Conservation (phyloP, 2,329 filamentous ascomycete genomes). For the Neofusicoccum sp. region DNA sequence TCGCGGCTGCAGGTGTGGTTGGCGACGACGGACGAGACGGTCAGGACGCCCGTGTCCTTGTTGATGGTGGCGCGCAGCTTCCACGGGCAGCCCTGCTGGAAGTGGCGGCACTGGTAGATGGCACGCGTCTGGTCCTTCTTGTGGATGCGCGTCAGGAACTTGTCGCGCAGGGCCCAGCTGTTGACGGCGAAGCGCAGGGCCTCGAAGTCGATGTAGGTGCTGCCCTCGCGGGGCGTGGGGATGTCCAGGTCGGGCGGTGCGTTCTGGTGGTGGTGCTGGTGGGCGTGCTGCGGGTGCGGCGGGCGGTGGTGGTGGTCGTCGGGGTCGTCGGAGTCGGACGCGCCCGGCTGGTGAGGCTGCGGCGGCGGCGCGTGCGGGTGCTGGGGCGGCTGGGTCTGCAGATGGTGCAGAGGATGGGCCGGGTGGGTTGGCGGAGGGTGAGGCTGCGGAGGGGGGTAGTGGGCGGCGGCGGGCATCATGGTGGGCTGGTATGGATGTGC, state of each 20-base stretch:
- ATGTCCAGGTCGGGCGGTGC: slow-evolving; percentile 21
- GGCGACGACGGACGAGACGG: slow-evolving; percentile 19
- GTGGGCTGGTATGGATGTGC: slow-evolving; percentile 17
- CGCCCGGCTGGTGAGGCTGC: not conserved
- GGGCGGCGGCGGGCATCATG: slow-evolving; percentile 16
- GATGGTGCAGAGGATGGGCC: slow-evolving; percentile 9
- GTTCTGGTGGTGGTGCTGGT: slow-evolving; percentile 15
- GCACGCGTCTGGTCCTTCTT: slow-evolving; percentile 22
- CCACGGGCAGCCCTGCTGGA: slow-evolving; percentile 19
- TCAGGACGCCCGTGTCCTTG: slow-evolving; percentile 16
- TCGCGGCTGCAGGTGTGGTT: slow-evolving; percentile 19
- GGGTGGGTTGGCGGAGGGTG: slow-evolving; percentile 8
- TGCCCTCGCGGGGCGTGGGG: slow-evolving; percentile 19
- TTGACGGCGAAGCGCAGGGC: slow-evolving; percentile 21
- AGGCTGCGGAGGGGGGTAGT: slow-evolving; percentile 11
- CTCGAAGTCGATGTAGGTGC: slow-evolving; percentile 19
- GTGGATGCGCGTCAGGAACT: slow-evolving; percentile 21
- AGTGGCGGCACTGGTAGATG: slow-evolving; percentile 20
- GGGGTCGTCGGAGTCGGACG: not conserved
- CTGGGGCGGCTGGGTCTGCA: slow-evolving; percentile 6
- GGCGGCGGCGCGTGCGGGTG: slow-evolving; percentile 11
- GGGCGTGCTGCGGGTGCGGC: not conserved
- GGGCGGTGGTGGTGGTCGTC: slow-evolving; percentile 13
- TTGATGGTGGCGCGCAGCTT: slow-evolving; percentile 20
- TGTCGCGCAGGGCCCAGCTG: slow-evolving; percentile 21